Percentiles rank a stretch among this genome's conserved stretches.
Conservation (phyloP, 768 basidiomycete genomes). For the Pulveroboletus sp. region DNA sequence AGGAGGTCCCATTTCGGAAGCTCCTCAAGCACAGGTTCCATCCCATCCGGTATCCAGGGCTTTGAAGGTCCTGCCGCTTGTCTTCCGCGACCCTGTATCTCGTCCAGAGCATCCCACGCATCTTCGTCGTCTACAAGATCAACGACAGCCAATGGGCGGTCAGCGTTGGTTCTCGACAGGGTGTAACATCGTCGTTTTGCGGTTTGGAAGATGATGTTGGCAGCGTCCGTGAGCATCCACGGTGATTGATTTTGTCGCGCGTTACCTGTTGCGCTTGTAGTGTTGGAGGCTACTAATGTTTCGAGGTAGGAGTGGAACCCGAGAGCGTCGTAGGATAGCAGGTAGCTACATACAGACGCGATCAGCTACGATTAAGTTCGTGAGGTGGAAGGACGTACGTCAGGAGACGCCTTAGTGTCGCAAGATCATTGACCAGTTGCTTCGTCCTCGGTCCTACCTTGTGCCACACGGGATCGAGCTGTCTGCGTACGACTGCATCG, state of each 20-base stretch:
- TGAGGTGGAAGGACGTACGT: slow-evolving; percentile 44
- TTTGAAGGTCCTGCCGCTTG: slow-evolving; percentile 10
- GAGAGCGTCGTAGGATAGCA: slow-evolving; percentile 86
- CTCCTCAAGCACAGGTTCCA: slow-evolving; percentile 89
- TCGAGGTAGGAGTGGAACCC: slow-evolving; percentile 91
- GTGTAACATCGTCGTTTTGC: slow-evolving; percentile 82
- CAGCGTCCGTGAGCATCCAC: slow-evolving; percentile 92
- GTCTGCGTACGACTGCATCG: slow-evolving; percentile 80
- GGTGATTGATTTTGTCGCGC: slow-evolving; percentile 68
- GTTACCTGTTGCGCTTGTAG: slow-evolving; percentile 45
- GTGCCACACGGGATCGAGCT: slow-evolving; percentile 94
- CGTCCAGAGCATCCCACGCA: slow-evolving; percentile 70
- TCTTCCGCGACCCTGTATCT: slow-evolving; percentile 32
- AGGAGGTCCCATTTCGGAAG: slow-evolving; percentile 91
- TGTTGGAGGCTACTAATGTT: slow-evolving; percentile 68
- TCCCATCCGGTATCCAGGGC: slow-evolving; percentile 67
- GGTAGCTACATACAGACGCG: slow-evolving; percentile 39
- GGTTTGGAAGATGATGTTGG: slow-evolving; percentile 76
- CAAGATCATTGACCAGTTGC: slow-evolving; percentile 85
- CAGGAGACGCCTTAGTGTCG: slow-evolving; percentile 77
- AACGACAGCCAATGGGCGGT: slow-evolving; percentile 27
- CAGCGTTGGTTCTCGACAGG: slow-evolving; percentile 33
- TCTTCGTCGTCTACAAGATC: slow-evolving; percentile 62
- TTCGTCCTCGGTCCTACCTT: slow-evolving; percentile 91
- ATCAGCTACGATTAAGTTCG: neutral